phyloP scores from a whole-genome alignment of 257 asterid genomes.

The Henckelia pumila region DNA sequence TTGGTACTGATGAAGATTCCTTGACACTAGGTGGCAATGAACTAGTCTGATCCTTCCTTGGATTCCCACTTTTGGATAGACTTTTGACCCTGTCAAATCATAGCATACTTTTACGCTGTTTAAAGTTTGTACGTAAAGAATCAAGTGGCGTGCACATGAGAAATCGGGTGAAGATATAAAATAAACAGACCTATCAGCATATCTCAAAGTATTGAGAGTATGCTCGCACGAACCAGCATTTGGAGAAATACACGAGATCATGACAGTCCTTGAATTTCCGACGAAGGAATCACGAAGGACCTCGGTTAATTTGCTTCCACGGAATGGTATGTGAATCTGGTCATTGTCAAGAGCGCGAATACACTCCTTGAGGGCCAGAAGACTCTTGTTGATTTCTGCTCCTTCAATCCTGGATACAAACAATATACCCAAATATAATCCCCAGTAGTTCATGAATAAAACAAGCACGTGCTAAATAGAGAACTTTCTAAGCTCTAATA shows the following conservation, averaged over 20 bases:
- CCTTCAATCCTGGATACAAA: constrained; percentile 78
- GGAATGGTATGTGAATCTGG: constrained; percentile 95
- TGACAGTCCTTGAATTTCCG: constrained; percentile 93
- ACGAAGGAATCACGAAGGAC: constrained; percentile 97
- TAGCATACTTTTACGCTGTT: constrained; percentile 13
- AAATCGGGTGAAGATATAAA: constrained; percentile 3
- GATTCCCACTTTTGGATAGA: constrained; percentile 83
- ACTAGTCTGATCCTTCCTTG: constrained; percentile 66
- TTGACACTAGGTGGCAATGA: constrained; percentile 49
- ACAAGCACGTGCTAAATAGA: background rate
- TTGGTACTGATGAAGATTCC: constrained; percentile 60
- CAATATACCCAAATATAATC: constrained; percentile 16
- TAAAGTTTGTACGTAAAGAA: background rate
- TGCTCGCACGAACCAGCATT: constrained; percentile 97
- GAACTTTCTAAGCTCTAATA: background rate
- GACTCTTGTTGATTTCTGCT: constrained; percentile 97
- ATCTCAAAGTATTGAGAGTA: constrained; percentile 94
- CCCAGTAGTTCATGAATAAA: background rate
- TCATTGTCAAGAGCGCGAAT: constrained; percentile 97
- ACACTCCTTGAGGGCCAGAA: constrained; percentile 92
- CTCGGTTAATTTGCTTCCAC: constrained; percentile 97
- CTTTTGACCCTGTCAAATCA: constrained; percentile 77
- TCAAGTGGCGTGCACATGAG: background rate
- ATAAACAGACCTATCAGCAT: constrained; percentile 70
- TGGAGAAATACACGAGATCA: constrained; percentile 98